A percentile compares a stretch with the other conserved stretches of the same genome.
These are phyloP conservation scores for Cynanchum wilfordii DNA, from an alignment of 257 asterid genomes.

Conservation along the genomic window DNA sequence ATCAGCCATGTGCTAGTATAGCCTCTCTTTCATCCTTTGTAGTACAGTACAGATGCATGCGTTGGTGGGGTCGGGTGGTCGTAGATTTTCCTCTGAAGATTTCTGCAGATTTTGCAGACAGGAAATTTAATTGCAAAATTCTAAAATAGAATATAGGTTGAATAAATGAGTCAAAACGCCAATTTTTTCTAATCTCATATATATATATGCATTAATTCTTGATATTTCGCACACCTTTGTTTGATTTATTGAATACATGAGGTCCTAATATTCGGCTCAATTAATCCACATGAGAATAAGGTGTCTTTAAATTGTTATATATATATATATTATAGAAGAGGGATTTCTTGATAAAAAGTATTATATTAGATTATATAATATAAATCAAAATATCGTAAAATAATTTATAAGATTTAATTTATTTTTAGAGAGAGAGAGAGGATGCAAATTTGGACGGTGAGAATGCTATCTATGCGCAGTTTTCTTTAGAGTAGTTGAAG, in stretches of 20 bases:
- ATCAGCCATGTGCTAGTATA: constrained; percentile 11
- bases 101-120: background rate
- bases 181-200: background rate
- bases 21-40: background rate
- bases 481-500: background rate
- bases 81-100: background rate
- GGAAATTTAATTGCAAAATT: constrained; percentile 1
- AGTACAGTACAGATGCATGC: background rate
- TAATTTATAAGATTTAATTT: too few species aligned
- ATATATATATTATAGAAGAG: background rate
- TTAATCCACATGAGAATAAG: background rate
- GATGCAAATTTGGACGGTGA: background rate
- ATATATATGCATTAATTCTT: background rate
- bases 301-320: too few species aligned
- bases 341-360: too few species aligned
- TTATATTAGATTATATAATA: too few species aligned
- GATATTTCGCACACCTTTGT: background rate
- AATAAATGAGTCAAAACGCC: constrained; percentile 5
- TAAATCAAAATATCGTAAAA: too few species aligned
- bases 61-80: background rate
- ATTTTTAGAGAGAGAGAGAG: too few species aligned
- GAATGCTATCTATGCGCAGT: background rate
- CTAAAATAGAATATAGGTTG: background rate
- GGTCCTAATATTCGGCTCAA: constrained; percentile 20
- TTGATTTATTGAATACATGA: background rate